phyloP scores from a whole-genome alignment of 2,329 filamentous ascomycete species.

The Sclerotiophoma versabilis region DNA sequence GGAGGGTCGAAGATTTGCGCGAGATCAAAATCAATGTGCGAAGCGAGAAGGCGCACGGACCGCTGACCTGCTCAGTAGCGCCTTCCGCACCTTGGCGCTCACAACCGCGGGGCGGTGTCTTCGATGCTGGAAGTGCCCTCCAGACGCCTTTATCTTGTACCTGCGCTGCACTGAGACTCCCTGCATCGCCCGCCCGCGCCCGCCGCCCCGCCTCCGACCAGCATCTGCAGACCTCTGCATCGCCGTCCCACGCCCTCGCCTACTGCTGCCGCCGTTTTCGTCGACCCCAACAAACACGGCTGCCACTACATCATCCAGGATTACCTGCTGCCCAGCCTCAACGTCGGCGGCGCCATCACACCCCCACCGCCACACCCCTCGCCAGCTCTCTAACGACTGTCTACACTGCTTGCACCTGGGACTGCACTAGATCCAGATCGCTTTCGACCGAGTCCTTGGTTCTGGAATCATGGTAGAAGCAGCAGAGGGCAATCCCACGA shows the following conservation, averaged over 20 bases:
- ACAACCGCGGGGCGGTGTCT: conserved; percentile 3
- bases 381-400: conserved; percentile 18
- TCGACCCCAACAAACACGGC: conserved; percentile 32
- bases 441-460: conserved; percentile 24
- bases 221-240: conserved; percentile 17
- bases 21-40: conserved; percentile 7
- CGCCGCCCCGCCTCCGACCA: conserved; percentile 29
- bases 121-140: conserved; percentile 25
- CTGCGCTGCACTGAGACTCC: conserved; percentile 32
- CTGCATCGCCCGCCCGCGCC: conserved; percentile 30
- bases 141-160: conserved; percentile 31
- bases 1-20: not conserved
- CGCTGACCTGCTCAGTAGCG: not conserved
- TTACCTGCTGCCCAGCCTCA: conserved; percentile 34
- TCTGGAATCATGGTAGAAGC: conserved; percentile 87
- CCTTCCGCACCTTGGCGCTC: conserved; percentile 12
- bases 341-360: conserved; percentile 40
- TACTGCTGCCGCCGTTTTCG: conserved; percentile 27
- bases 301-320: conserved; percentile 39
- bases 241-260: conserved; percentile 15
- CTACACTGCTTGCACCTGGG: conserved; percentile 12
- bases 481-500: conserved; percentile 90
- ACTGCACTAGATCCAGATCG: conserved; percentile 22
- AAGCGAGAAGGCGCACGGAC: no score
- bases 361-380: conserved; percentile 23